Evolutionary conservation across 345 rosid genomes (phyloP).

Genomic region (Firmiana major): DNA sequence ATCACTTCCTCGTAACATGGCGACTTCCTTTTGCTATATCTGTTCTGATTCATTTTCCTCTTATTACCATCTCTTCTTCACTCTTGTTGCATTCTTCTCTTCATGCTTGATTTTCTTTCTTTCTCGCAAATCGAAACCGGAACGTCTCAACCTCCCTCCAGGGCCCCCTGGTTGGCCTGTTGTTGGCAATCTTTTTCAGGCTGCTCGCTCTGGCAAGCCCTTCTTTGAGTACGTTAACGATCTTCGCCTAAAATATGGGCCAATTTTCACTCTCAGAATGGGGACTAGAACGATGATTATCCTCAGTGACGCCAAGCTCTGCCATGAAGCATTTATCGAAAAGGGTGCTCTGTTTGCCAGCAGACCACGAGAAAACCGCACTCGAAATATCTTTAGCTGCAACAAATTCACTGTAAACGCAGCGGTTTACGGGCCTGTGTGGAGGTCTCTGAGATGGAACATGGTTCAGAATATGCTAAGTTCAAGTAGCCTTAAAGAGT

Average conservation of each 20-base stretch:
- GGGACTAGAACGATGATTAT: conserved; percentile 78
- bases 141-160: conserved; percentile 65
- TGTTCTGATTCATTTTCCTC: conserved; percentile 9
- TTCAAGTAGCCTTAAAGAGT: conserved; percentile 58
- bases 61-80: conserved; percentile 32
- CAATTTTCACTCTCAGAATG: conserved; percentile 73
- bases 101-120: conserved; percentile 36
- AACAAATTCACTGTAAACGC: conserved; percentile 92
- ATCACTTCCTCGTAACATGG: not conserved
- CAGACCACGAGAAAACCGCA: conserved; percentile 71
- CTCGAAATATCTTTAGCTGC: conserved; percentile 79
- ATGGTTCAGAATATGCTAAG: conserved; percentile 95
- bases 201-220: conserved; percentile 63
- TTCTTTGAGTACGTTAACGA: conserved; percentile 61
- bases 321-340: conserved; percentile 73
- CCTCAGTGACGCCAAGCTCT: conserved; percentile 51
- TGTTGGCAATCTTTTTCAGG: conserved; percentile 88
- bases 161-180: conserved; percentile 87
- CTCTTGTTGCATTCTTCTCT: conserved; percentile 32
- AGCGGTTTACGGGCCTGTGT: conserved; percentile 70
- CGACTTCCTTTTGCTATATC: not conserved
- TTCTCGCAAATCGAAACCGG: conserved; percentile 27
- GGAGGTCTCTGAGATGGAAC: conserved; percentile 83
- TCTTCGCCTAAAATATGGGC: conserved; percentile 51
- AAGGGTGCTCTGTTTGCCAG: conserved; percentile 56